phyloP scores from a whole-genome alignment of 139 green algal genomes.

The Chlorella sp. region DNA sequence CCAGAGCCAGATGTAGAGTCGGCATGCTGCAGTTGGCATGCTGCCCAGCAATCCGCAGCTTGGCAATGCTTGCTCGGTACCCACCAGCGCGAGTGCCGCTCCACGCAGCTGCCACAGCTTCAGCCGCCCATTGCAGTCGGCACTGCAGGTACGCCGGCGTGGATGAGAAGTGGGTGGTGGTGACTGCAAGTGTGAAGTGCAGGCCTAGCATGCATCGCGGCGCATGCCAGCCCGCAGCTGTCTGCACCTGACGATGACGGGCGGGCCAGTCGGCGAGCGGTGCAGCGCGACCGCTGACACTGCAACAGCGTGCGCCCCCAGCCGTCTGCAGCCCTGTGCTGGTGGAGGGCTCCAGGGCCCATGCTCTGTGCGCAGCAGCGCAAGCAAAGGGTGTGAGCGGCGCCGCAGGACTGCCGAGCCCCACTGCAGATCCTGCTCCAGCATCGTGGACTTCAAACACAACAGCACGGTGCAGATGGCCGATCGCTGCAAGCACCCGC shows the following conservation, averaged over 20 bases:
- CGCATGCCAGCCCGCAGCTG: neutral
- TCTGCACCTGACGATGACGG: neutral
- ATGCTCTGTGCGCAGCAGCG: neutral
- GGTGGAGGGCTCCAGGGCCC: neutral
- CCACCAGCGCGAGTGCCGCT: neutral
- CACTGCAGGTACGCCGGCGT: too few relatives aligned
- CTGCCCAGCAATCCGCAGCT: too few relatives aligned
- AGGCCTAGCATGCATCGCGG: too few relatives aligned
- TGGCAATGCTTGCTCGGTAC: neutral
- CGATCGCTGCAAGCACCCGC: too few relatives aligned
- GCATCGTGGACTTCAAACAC: too few relatives aligned
- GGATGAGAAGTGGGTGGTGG: too few relatives aligned
- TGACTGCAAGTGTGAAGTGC: too few relatives aligned
- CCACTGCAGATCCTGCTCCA: neutral
- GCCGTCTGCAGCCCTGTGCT: neutral
- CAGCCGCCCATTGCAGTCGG: neutral
- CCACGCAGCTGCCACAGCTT: constrained; percentile 6
- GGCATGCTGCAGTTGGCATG: too few relatives aligned
- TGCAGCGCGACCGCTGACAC: neutral
- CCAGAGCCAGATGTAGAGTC: too few relatives aligned
- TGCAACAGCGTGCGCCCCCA: neutral
- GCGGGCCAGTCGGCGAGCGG: neutral
- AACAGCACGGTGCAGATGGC: neutral
- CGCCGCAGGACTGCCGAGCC: neutral
- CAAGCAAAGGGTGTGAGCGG: neutral